A percentile compares a stretch with the other conserved stretches of the same genome.
phyloP scores from a whole-genome alignment of 2,329 filamentous ascomycete species.

The Dothistroma pini region DNA sequence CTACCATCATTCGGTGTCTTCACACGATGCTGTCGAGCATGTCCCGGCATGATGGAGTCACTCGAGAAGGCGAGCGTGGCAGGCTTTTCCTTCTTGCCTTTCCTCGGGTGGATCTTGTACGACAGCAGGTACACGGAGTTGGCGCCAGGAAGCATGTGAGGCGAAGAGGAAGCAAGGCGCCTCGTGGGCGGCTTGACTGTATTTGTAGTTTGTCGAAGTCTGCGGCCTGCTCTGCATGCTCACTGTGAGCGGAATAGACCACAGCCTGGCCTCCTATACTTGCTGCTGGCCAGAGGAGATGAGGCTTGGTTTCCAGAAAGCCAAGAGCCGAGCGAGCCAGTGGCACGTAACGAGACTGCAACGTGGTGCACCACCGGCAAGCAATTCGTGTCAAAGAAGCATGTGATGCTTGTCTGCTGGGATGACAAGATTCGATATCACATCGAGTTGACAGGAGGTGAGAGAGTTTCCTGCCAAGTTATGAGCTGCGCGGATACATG shows the following conservation, averaged over 20 bases:
- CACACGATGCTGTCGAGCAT: neutral
- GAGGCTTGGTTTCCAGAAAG: neutral
- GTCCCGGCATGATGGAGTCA: neutral
- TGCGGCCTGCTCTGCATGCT: neutral
- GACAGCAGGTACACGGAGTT: conserved; percentile 5
- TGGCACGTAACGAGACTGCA: neutral
- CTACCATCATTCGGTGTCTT: neutral
- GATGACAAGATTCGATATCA: neutral
- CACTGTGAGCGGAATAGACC: neutral
- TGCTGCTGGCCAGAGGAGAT: neutral
- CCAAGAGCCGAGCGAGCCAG: neutral
- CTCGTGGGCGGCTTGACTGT: neutral
- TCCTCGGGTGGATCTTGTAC: neutral
- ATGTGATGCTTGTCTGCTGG: neutral
- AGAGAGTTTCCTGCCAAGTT: neutral
- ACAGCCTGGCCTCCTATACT: neutral
- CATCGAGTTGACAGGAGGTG: neutral
- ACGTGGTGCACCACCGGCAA: neutral
- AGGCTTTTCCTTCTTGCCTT: neutral
- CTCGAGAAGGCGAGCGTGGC: neutral
- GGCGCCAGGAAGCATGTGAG: conserved; percentile 8
- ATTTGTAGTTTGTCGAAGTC: neutral
- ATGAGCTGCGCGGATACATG: neutral
- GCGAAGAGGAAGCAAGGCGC: neutral
- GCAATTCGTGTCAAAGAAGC: neutral